Evolutionary conservation across 1,284 basidiomycete species (phyloP), one percentile per base, ranked within the genome.

Genomic region (Sporisorium iseilematis-ciliati): DNA sequence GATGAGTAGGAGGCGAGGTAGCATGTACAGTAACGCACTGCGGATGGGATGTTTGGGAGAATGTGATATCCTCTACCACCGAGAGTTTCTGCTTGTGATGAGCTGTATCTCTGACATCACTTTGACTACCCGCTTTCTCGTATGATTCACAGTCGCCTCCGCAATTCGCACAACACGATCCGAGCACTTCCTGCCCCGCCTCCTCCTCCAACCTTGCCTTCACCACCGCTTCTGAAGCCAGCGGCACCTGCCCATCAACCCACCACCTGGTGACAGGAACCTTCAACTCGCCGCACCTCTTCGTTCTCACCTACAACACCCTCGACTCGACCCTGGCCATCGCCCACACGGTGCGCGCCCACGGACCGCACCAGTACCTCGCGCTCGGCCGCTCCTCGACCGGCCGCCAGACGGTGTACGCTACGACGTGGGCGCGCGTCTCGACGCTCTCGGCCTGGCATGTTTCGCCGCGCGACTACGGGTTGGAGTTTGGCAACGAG

Each of bases 301-400:
- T 76, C 50, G 70, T 82, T 1, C 58, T 82, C 1, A 26, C 65
- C 4, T 82, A 76, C 66, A 78, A 82, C 49, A 38, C 56, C 23
- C 57, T 75, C 26, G 38, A 31, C 12, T 35, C 62, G 7, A 23
- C 50, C 3, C 74, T 82, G 2, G 16, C 49, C 20, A 53, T 82
- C 46, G 11, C 38, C 4, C 60, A 69, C 21, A 54, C 43, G n/a
- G 31, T 71, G 11, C 26, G 31, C 3, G 68, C 49, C 33, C 50
- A 78, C 40, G 80, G 80, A 0, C 80, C 80, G 14, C 80, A 82
- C 42, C 79, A 80, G 52, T 82, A 75, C 42, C 65, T 82, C 12
- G 59, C 80, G 0, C 41, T 74, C 23, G 80, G 80, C 2, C 29
- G 60, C 0, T 57, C 60, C 14, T 35, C 50, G 1, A 18, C 40